phyloP scores from a whole-genome alignment of 1,284 basidiomycete genomes.

The Pseudozyma hubeiensis region DNA sequence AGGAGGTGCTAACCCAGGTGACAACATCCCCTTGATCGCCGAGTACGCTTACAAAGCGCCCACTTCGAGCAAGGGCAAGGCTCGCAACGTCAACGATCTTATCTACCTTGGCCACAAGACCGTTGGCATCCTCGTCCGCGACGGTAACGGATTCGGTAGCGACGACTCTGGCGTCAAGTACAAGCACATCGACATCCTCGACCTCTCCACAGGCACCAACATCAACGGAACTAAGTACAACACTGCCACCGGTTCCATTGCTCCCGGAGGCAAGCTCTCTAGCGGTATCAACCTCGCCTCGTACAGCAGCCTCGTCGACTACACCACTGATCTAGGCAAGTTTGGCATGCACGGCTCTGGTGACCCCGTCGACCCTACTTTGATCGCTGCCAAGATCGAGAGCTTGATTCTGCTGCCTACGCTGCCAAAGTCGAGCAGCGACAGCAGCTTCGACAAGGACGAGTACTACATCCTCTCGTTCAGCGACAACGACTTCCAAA shows the following conservation, averaged over 20 bases:
- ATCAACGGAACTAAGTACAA: constrained; percentile 76
- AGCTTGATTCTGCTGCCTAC: constrained; percentile 75
- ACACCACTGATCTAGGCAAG: constrained; percentile 71
- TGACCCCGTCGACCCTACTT: constrained; percentile 69
- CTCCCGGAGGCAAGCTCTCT: constrained; percentile 73
- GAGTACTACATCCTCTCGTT: constrained; percentile 78
- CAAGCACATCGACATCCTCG: constrained; percentile 71
- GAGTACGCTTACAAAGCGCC: constrained; percentile 78
- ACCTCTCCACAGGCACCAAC: constrained; percentile 75
- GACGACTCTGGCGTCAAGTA: constrained; percentile 72
- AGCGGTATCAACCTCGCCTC: constrained; percentile 72
- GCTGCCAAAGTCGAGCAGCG: constrained; percentile 72
- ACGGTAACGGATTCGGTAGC: constrained; percentile 76
- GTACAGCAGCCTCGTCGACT: constrained; percentile 75
- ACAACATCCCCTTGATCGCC: constrained; percentile 64
- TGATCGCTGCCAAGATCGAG: constrained; percentile 79
- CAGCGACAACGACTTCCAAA: constrained; percentile 78
- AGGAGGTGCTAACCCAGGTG: constrained; percentile 69
- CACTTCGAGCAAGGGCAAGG: constrained; percentile 73
- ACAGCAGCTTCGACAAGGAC: constrained; percentile 64
- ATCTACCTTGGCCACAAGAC: constrained; percentile 71
- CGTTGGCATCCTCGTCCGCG: constrained; percentile 72
- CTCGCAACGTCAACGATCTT: constrained; percentile 74
- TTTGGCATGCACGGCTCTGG: constrained; percentile 74
- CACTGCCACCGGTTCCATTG: constrained; percentile 73